phyloP scores from a whole-genome alignment of 306 rosid genomes.

The Inga oerstediana region DNA sequence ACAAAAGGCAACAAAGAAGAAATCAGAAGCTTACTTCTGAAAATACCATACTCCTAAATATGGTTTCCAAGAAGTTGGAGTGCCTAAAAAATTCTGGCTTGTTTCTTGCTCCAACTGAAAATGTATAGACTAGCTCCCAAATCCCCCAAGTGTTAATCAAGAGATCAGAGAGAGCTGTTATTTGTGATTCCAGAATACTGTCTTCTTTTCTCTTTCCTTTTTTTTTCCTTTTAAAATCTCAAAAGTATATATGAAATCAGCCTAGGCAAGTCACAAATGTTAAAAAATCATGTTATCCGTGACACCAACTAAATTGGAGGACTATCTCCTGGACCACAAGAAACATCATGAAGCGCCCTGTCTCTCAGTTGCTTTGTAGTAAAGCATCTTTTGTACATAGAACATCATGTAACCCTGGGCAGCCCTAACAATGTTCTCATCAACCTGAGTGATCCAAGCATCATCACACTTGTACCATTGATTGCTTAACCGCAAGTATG shows the following conservation, averaged over 20 bases:
- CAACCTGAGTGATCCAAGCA: constrained; percentile 92
- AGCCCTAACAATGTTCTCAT: constrained; percentile 82
- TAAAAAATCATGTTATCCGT: constrained; percentile 39
- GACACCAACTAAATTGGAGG: constrained; percentile 38
- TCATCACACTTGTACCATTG: constrained; percentile 95
- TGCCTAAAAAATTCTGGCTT: constrained; percentile 73
- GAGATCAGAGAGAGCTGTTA: constrained; percentile 27
- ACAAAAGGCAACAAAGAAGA: neutral
- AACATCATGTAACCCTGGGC: constrained; percentile 97
- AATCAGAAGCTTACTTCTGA: constrained; percentile 28
- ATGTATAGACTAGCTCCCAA: constrained; percentile 31
- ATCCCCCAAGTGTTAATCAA: constrained; percentile 9
- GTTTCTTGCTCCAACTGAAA: constrained; percentile 54
- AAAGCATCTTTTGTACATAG: constrained; percentile 93
- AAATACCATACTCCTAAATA: constrained; percentile 36
- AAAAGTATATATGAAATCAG: constrained; percentile 39
- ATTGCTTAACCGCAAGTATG: constrained; percentile 78
- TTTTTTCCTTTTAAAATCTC: neutral
- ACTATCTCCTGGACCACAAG: neutral
- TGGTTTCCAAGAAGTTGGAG: constrained; percentile 49
- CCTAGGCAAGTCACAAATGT: constrained; percentile 38
- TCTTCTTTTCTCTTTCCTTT: constrained; percentile 2
- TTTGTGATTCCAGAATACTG: constrained; percentile 24
- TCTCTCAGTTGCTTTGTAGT: constrained; percentile 77
- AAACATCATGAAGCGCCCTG: constrained; percentile 50